These are phyloP conservation scores for Neopestalotiopsis clavispora DNA, from an alignment of 2,329 filamentous ascomycete genomes.

Conservation along the genomic window DNA sequence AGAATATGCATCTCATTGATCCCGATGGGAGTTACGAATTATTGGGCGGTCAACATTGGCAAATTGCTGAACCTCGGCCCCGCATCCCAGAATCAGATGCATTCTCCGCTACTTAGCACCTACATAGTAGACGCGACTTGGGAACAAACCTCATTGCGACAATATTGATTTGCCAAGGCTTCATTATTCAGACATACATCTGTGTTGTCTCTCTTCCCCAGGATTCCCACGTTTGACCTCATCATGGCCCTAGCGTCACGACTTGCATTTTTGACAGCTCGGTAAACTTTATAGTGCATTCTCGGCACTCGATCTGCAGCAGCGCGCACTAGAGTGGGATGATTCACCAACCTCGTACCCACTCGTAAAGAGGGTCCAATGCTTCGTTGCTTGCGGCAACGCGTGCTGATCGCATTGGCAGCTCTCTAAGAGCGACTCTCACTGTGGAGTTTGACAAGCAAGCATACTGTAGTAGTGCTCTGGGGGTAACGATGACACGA, in stretches of 20 bases:
- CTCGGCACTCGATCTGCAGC: background rate
- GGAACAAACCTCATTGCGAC: background rate
- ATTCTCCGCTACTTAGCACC: background rate
- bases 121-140: background rate
- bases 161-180: background rate
- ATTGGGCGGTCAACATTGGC: constrained; percentile 9
- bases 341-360: background rate
- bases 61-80: constrained; percentile 9
- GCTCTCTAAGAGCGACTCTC: too few species aligned
- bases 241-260: background rate
- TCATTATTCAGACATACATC: background rate
- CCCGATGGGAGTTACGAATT: background rate
- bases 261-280: background rate
- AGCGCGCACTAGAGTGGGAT: background rate
- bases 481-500: too few species aligned
- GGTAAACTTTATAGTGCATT: background rate
- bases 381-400: background rate
- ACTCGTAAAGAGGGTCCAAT: background rate
- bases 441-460: too few species aligned
- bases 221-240: background rate
- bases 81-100: constrained; percentile 3
- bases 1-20: background rate
- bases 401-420: too few species aligned
- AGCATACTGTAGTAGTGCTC: too few species aligned
- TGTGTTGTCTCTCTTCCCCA: background rate